Evolutionary conservation across 257 asterid species (phyloP), one percentile per base, ranked within the genome.

Genomic region (Penstemon eatonii): DNA sequence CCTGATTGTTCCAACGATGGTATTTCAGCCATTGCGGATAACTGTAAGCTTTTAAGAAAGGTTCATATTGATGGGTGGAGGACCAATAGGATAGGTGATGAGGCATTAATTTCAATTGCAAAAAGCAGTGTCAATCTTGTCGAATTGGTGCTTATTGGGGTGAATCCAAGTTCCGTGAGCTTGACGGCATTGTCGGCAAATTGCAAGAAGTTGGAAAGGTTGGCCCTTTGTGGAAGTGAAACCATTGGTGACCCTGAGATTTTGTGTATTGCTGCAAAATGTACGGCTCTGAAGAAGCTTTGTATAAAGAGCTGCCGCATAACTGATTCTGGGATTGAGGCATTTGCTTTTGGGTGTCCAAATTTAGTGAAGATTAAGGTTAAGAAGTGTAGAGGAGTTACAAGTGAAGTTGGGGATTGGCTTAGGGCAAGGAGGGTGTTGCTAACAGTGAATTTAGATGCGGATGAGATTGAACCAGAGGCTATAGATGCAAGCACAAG

Each of bases 41-140:
- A 69, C 12, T 91, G 97, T 59, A 91, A 73, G 86, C 83, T 87
- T 65, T 57, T 91, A 82, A 87, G 97, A 77, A 91, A 91, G 89
- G 83, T 91, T 47, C 95, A 89, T 47, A 89, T 91, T n/a, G 96
- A 91, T 59, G 97, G 96, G 43, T 91, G 96, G 95, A 89, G 89
- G 79, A 85, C 96, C 2, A 87, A 91, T 72, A 79, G 88, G 82
- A 91, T 91, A 45, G 96, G 96, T 0, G 95, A 91, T 66, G 90
- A 81, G 70, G 95, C 89, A 3, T 81, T 91, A 76, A 68, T 84
- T 44, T 79, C 93, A 0, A 75, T 91, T 56, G 95, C 97, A 0
- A 89, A 83, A 78, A 78, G 87, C 49, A 75, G 90, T 47, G 70
- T 53, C 36, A 89, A 84, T 78, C 86, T 91, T 5, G 87, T 84